Percentiles rank a stretch among this genome's conserved stretches.
Conservation (phyloP, 148 eudicot genomes). For the Nyssa sinensis region DNA sequence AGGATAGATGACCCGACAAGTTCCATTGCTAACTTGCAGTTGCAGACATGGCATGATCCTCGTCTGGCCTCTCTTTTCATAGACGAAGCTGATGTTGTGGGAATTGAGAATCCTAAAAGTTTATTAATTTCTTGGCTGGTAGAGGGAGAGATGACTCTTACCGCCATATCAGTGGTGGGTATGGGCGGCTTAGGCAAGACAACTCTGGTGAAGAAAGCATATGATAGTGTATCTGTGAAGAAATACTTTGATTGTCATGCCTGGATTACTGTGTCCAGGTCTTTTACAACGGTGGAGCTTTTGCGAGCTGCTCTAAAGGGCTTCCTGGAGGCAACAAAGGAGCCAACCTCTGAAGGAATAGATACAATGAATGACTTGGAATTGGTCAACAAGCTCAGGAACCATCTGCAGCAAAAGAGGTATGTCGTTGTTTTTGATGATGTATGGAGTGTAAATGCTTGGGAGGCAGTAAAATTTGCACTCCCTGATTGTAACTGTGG, state of each 20-base stretch:
- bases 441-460: neutral
- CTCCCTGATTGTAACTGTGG: neutral
- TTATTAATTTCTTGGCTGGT: slow-evolving; percentile 6
- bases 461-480: neutral
- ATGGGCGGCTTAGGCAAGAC: slow-evolving; percentile 8
- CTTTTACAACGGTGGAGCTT: neutral
- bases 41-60: slow-evolving; percentile 5
- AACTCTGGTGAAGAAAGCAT: slow-evolving; percentile 15
- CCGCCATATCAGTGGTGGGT: slow-evolving; percentile 9
- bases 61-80: slow-evolving; percentile 4
- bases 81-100: slow-evolving; percentile 9
- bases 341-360: neutral
- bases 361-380: neutral
- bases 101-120: slow-evolving; percentile 9
- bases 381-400: neutral
- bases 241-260: neutral
- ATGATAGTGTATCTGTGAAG: slow-evolving; percentile 6
- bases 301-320: neutral
- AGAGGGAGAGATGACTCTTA: neutral
- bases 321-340: neutral
- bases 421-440: neutral
- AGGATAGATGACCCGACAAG: neutral
- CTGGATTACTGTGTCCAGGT: neutral
- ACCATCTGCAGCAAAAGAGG: neutral
- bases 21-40: neutral